These are phyloP conservation scores for Debaryomyces sp. DNA, from an alignment of 1,139 yeast genomes.

Conservation along the genomic window DNA sequence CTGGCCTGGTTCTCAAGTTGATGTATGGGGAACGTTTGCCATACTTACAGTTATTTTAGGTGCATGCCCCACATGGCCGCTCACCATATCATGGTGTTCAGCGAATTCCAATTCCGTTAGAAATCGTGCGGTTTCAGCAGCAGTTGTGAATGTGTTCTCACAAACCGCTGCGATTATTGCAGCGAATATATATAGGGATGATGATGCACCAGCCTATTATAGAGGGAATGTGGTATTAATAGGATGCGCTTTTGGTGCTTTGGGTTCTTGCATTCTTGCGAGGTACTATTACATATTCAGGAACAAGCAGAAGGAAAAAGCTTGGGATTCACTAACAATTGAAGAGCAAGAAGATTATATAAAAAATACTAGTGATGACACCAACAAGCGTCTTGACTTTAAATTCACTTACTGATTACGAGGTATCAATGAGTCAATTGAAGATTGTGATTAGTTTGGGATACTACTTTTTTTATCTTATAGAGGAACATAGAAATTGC, in stretches of 20 bases:
- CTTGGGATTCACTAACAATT: background rate
- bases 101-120: slow-evolving; percentile 59
- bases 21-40: slow-evolving; percentile 57
- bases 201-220: slow-evolving; percentile 57
- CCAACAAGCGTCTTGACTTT: slow-evolving; percentile 55
- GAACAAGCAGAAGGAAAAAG: slow-evolving; percentile 33
- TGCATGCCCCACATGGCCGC: slow-evolving; percentile 27
- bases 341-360: slow-evolving; percentile 32
- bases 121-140: slow-evolving; percentile 58
- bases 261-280: slow-evolving; percentile 10
- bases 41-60: slow-evolving; percentile 49
- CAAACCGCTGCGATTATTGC: slow-evolving; percentile 55
- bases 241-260: slow-evolving; percentile 9
- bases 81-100: slow-evolving; percentile 58
- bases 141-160: slow-evolving; percentile 59
- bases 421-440: no score
- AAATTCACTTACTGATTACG: slow-evolving; percentile 14
- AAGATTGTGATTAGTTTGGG: no score
- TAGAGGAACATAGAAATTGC: no score
- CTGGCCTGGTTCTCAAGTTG: slow-evolving; percentile 52
- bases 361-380: slow-evolving; percentile 39
- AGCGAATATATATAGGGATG: slow-evolving; percentile 54
- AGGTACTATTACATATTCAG: slow-evolving; percentile 45
- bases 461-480: no score
- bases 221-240: slow-evolving; percentile 45